These are phyloP conservation scores for Fusarium piperis DNA, from an alignment of 2,329 filamentous ascomycete species.

Conservation along the genomic window DNA sequence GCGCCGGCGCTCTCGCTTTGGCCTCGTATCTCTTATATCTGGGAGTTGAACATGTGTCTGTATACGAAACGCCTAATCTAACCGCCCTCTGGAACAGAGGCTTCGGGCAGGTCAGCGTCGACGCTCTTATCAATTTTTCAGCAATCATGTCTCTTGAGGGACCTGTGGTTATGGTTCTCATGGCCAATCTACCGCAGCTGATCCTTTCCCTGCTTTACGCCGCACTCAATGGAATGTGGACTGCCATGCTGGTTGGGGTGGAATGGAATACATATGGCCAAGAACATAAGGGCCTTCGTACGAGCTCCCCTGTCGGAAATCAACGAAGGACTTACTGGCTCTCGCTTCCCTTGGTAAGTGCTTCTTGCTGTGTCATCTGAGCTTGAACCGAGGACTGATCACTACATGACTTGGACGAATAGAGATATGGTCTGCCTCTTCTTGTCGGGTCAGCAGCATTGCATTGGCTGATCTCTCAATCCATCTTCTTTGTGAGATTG, in stretches of 20 bases:
- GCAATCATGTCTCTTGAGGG: not conserved
- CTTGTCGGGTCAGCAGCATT: not conserved
- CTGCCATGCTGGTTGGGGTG: not conserved
- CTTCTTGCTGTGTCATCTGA: not conserved
- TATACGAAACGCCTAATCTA: not conserved
- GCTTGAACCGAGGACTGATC: not conserved
- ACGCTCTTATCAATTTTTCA: not conserved
- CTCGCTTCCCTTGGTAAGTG: constrained; percentile 1
- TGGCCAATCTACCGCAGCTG: not conserved
- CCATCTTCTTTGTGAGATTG: constrained; percentile 1
- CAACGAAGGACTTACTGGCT: not conserved
- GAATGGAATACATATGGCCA: not conserved
- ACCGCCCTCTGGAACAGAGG: not conserved
- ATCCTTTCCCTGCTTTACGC: not conserved
- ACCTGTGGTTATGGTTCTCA: not conserved
- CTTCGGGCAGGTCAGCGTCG: not conserved
- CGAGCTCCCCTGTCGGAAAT: not conserved
- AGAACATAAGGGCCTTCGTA: not conserved
- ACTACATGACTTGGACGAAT: not conserved
- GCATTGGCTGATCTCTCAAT: constrained; percentile 3
- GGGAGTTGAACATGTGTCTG: not conserved
- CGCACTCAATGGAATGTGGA: not conserved
- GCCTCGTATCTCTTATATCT: not conserved
- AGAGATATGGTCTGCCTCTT: not conserved
- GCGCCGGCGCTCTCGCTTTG: not conserved